A percentile compares a stretch with the other conserved stretches of the same genome.
These are phyloP conservation scores for Iodosphaeria phyllophila DNA, from an alignment of 2,329 filamentous ascomycete genomes.

Conservation along the genomic window DNA sequence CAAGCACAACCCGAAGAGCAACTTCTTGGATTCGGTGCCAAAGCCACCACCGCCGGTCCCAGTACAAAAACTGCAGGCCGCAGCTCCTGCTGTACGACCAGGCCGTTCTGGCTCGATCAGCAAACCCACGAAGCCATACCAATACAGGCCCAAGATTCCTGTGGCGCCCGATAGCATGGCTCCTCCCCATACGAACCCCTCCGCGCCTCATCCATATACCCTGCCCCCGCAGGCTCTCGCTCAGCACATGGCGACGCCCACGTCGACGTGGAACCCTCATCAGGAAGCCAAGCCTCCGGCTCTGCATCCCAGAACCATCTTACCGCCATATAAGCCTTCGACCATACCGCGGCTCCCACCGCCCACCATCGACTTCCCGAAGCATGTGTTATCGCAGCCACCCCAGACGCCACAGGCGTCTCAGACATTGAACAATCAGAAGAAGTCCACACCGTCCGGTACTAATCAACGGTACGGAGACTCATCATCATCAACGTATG, in stretches of 20 bases:
- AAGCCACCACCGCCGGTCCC: slow-evolving; percentile 19
- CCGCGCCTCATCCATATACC: no score
- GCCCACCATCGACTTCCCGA: background rate
- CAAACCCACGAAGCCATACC: slow-evolving; percentile 15
- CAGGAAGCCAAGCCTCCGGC: no score
- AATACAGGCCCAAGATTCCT: slow-evolving; percentile 14
- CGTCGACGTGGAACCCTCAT: no score
- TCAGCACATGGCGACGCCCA: slow-evolving; percentile 4
- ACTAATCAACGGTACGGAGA: slow-evolving; percentile 14
- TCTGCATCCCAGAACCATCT: no score
- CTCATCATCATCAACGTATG: slow-evolving; percentile 14
- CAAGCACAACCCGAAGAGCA: slow-evolving; percentile 49
- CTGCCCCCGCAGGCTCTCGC: no score
- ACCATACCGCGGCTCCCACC: slow-evolving; percentile 1
- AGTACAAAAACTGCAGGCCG: slow-evolving; percentile 5
- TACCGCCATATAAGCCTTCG: no score
- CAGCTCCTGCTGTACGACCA: slow-evolving; percentile 3
- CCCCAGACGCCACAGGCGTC: slow-evolving; percentile 10
- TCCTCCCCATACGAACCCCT: slow-evolving; percentile 4
- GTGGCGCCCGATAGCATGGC: slow-evolving; percentile 7
- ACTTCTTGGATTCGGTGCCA: slow-evolving; percentile 53
- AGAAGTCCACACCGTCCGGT: slow-evolving; percentile 11
- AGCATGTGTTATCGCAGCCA: slow-evolving; percentile 1
- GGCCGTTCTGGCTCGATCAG: no score
- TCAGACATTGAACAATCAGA: no score